A percentile compares a stretch with the other conserved stretches of the same genome.
phyloP scores from a whole-genome alignment of 768 basidiomycete species.

The Hypholoma sublateritium region DNA sequence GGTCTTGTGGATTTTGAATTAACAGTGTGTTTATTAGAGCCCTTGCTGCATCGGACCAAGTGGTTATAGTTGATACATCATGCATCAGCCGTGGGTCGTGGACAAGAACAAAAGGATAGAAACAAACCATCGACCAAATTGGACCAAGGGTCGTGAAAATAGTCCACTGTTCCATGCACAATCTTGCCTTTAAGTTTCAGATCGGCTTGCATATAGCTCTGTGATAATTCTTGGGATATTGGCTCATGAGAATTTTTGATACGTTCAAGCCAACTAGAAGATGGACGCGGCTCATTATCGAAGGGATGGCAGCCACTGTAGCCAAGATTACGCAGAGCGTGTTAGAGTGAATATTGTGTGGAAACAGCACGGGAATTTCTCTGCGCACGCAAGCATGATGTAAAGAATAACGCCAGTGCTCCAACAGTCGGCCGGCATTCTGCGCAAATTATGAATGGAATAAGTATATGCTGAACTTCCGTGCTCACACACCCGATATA shows the following conservation, averaged over 20 bases:
- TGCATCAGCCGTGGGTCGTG: neutral
- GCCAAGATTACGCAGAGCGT: neutral
- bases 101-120: constrained; percentile 14
- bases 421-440: constrained; percentile 92
- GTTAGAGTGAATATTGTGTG: neutral
- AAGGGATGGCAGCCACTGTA: constrained; percentile 78
- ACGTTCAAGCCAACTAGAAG: constrained; percentile 38
- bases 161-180: constrained; percentile 59
- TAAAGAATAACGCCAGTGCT: constrained; percentile 80
- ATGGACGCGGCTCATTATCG: constrained; percentile 50
- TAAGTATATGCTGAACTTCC: neutral
- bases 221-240: constrained; percentile 35
- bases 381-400: constrained; percentile 78
- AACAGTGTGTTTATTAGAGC: constrained; percentile 61
- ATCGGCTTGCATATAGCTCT: constrained; percentile 49
- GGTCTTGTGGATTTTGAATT: constrained; percentile 50
- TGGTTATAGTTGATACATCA: neutral
- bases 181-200: constrained; percentile 68
- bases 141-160: constrained; percentile 54
- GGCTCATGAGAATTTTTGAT: constrained; percentile 31
- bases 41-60: constrained; percentile 42
- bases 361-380: neutral
- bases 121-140: constrained; percentile 54
- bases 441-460: constrained; percentile 22
- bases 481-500: constrained; percentile 47